Base-by-base conservation (phyloP, 768 basidiomycete species). In the Rhodosporidiobolus odoratus region DNA sequence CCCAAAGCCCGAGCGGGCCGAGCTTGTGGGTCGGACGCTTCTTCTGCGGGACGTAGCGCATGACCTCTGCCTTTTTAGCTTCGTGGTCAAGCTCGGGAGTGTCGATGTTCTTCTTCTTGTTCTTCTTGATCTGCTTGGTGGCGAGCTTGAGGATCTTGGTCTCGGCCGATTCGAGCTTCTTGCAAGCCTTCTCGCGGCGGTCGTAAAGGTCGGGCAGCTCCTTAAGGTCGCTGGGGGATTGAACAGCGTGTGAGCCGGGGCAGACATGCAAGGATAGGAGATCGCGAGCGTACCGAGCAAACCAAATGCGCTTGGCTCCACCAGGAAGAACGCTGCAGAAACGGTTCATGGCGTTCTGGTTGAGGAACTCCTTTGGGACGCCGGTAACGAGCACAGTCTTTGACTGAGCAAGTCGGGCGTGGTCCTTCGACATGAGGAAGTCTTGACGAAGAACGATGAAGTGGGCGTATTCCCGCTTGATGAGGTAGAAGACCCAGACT, bases 381-480 rank as follows among this genome's bases (percentile, higher is more conserved):
- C 93, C 93, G 7, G 92, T 93, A 69, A 98, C 83, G 53, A 98
- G 86, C 30, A 98, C 84, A 6, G 95, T 94, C 74, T 87, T 90
- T 12, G 95, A 92, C 79, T 93, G 92, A 0, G 92, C 86, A 13
- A 89, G 86, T 50, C 84, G 84, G 0, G 91, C 84, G 76, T 96
- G 90, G 12, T 79, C 81, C 4, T 86, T 85, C 71, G 86, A 84
- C 74, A 93, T 85, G 43, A 98, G 86, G 80, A 90, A 86, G 54
- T 86, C 83, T 77, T 97, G 95, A 38, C 95, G 89, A 23, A 87
- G 84, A 50, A 83, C 82, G 65, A 96, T 81, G 78, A 91, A 98
- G 71, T 90, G 84, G 3, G 78, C 76, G 89, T 96, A 90, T 78
- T 97, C 94, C 15, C 78, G 75, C 74, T 84, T 86, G 78, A 98